Evolutionary conservation across 2,329 filamentous ascomycete genomes (phyloP).

Genomic region (Aspergillus brunneoviolaceus): DNA sequence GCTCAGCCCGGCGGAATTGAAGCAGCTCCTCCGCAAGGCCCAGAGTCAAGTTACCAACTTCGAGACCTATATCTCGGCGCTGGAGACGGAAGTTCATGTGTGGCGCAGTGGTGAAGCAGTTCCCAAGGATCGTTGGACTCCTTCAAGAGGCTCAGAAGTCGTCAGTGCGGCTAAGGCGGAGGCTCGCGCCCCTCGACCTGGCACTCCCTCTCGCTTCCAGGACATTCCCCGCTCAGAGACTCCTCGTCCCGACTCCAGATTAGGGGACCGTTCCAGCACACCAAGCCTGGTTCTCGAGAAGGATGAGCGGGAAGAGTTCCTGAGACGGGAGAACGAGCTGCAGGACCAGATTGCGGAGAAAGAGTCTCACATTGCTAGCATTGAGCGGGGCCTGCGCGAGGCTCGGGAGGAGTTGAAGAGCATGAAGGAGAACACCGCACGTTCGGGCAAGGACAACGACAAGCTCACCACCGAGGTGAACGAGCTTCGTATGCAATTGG

Average conservation of each 20-base stretch:
- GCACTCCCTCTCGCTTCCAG: slow-evolving; percentile 43
- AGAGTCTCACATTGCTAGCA: slow-evolving; percentile 74
- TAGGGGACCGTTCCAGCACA: slow-evolving; percentile 81
- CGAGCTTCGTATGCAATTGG: slow-evolving; percentile 92
- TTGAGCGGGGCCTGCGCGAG: slow-evolving; percentile 78
- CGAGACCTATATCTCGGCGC: slow-evolving; percentile 76
- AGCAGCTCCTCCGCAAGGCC: slow-evolving; percentile 86
- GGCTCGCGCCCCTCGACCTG: slow-evolving; percentile 45
- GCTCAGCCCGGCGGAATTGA: slow-evolving; percentile 92
- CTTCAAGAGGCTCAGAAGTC: slow-evolving; percentile 59
- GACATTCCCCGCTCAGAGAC: slow-evolving; percentile 57
- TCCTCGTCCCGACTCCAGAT: slow-evolving; percentile 61
- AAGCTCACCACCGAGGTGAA: slow-evolving; percentile 81
- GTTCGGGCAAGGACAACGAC: slow-evolving; percentile 87
- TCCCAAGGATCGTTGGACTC: slow-evolving; percentile 84
- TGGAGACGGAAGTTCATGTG: slow-evolving; percentile 80
- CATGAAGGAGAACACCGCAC: slow-evolving; percentile 81
- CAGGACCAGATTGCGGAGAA: slow-evolving; percentile 95
- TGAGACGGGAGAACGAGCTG: slow-evolving; percentile 91
- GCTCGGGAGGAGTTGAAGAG: slow-evolving; percentile 81
- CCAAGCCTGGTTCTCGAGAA: slow-evolving; percentile 88
- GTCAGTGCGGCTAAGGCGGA: slow-evolving; percentile 50
- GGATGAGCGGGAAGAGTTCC: slow-evolving; percentile 94
- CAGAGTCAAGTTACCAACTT: slow-evolving; percentile 87
- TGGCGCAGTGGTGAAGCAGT: slow-evolving; percentile 90